Base-by-base conservation (phyloP, 2,329 filamentous ascomycete genomes). In the Mycosphaerella sp. region DNA sequence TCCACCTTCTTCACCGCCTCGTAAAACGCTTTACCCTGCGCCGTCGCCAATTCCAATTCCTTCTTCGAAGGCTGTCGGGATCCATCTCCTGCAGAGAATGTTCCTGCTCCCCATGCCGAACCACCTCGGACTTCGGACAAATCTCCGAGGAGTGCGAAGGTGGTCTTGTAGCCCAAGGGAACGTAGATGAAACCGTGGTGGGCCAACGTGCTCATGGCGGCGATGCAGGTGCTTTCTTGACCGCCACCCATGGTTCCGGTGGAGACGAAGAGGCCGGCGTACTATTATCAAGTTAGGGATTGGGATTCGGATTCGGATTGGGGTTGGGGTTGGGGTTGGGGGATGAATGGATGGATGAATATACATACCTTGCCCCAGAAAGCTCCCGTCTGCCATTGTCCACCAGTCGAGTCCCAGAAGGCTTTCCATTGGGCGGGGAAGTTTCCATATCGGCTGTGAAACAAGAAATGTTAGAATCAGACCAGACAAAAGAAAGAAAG, bases 181-280 rank as follows among this genome's bases (percentile, higher is more conserved):
- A 97, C 90, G 72, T 86, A 97, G 78, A 93, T 86, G 76, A 97
- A 86, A 67, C 93, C 93, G 78, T 97, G 93, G 77, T 97, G 93
- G 57, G 85, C 73, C 51, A 97, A 78, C 14, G 92, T 97, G 68
- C 85, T 89, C 82, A 97, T 83, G 70, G 85, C 77, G 34, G 85
- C 79, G 60, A 96, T 76, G 63, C 81, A 85, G 45, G 93, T 98
- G 54, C 83, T 85, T 77, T 98, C 93, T 78, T 98, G 93, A 60
- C 93, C 93, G 71, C 93, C 93, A 59, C 93, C 93, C 52, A 78
- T 77, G 54, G 84, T 86, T 57, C 78, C 90, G n/a, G 89, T 95
- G 59, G 85, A 89, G 73, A 98, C 75, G 80, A 98, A 98, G 58
- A 96, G 62, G 67, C 92, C 92, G 51, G 87, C 92, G 68, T 89